phyloP scores from a whole-genome alignment of 805 yeast genomes.

The Kodamaea laetipori region DNA sequence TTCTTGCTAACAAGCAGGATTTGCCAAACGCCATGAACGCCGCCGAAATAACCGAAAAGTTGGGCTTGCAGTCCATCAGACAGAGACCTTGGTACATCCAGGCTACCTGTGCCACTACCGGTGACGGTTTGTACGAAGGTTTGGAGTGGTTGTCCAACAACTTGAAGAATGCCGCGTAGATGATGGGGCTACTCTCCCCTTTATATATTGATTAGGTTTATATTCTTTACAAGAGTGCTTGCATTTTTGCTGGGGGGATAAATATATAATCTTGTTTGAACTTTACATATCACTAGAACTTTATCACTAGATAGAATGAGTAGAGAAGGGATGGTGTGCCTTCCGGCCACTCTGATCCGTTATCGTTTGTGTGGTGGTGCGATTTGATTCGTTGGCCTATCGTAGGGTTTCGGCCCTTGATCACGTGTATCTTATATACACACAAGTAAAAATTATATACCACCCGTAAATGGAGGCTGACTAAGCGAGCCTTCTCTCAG shows the following conservation, averaged over 20 bases:
- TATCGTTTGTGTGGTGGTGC: neutral
- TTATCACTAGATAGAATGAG: no score
- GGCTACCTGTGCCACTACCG: conserved; percentile 98
- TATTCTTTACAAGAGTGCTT: conserved; percentile 10
- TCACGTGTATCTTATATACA: conserved; percentile 1
- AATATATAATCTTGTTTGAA: conserved; percentile 12
- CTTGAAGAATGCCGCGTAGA: conserved; percentile 28
- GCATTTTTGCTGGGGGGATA: conserved; percentile 8
- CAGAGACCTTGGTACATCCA: conserved; percentile 99
- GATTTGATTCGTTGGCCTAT: conserved; percentile 8
- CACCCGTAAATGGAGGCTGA: no score
- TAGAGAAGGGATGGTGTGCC: no score
- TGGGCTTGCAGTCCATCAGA: conserved; percentile 75
- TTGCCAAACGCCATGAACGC: conserved; percentile 49
- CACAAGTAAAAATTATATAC: no score
- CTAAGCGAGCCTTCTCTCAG: neutral
- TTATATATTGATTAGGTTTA: conserved; percentile 6
- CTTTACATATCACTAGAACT: no score
- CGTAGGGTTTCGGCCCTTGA: conserved; percentile 10
- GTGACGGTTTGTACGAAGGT: conserved; percentile 41
- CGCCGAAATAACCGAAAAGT: conserved; percentile 45
- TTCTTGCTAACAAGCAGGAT: conserved; percentile 46
- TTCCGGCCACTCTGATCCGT: neutral
- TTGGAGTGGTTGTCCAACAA: conserved; percentile 41
- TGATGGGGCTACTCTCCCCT: neutral